Conservation (phyloP, 108 stramenopile genomes). For the Poteriospumella lacustris region DNA sequence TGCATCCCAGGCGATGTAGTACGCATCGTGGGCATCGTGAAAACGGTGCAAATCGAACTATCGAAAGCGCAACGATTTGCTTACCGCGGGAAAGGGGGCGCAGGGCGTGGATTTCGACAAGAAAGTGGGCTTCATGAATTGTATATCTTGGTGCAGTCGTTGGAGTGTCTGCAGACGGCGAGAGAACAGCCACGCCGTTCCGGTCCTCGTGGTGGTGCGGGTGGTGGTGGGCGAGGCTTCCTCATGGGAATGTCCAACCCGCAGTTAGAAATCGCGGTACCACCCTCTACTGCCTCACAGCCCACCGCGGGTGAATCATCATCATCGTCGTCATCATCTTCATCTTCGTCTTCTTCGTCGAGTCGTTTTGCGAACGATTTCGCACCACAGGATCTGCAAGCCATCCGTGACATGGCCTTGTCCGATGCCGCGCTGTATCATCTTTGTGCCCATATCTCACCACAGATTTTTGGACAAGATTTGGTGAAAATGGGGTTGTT, state of each 20-base stretch:
- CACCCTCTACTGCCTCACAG: background rate
- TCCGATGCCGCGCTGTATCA: too few relatives aligned
- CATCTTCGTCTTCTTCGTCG: background rate
- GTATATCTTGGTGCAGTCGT: background rate
- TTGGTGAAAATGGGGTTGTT: slow-evolving; percentile 94
- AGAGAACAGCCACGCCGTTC: background rate
- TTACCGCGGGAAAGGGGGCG: background rate
- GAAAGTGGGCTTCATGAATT: slow-evolving; percentile 22
- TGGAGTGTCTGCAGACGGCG: background rate
- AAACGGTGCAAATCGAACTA: background rate
- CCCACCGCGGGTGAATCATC: background rate
- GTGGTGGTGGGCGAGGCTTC: background rate
- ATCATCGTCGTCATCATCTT: background rate
- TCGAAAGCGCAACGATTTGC: too few relatives aligned
- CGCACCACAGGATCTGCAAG: background rate
- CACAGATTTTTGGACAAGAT: slow-evolving; percentile 92
- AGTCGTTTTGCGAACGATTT: background rate
- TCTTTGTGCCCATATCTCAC: too few relatives aligned
- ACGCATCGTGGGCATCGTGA: background rate
- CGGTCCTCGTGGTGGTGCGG: background rate
- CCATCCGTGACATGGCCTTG: background rate
- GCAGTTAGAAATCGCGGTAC: background rate
- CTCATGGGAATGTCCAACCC: background rate
- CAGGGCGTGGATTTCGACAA: background rate
- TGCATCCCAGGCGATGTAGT: slow-evolving; percentile 19